Evolutionary conservation across 371 early-diverging fungal genomes (phyloP).

Genomic region (Mortierella sp.): DNA sequence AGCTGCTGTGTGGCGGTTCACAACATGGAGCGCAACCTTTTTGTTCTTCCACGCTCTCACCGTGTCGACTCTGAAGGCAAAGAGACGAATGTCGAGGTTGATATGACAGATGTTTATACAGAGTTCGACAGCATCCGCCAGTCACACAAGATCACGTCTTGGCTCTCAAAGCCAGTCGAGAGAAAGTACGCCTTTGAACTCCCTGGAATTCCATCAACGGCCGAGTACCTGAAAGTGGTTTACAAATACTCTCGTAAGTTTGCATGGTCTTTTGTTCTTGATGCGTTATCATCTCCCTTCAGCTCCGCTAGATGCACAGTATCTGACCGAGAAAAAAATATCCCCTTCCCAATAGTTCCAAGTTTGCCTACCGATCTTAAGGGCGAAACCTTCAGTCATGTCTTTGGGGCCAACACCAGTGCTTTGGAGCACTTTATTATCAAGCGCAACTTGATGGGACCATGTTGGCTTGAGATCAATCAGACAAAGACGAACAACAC

Average conservation of each 20-base stretch:
- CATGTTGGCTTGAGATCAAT: slow-evolving; percentile 91
- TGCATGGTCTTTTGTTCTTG: too few species aligned
- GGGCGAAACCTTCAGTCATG: slow-evolving; percentile 88
- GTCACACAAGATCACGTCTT: slow-evolving; percentile 68
- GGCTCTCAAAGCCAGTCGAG: slow-evolving; percentile 74
- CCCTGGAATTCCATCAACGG: slow-evolving; percentile 83
- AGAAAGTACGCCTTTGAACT: slow-evolving; percentile 96
- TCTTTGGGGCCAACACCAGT: slow-evolving; percentile 91
- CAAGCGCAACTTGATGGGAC: slow-evolving; percentile 97
- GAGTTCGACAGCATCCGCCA: slow-evolving; percentile 80
- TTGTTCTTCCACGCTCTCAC: slow-evolving; percentile 83
- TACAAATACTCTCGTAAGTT: slow-evolving; percentile 73
- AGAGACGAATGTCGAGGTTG: slow-evolving; percentile 72
- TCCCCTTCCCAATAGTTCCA: slow-evolving; percentile 65
- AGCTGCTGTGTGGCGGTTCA: slow-evolving; percentile 91
- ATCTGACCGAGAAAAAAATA: neutral
- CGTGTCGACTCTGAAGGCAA: slow-evolving; percentile 68
- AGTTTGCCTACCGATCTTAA: slow-evolving; percentile 74
- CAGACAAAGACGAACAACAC: slow-evolving; percentile 61
- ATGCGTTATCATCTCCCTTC: neutral
- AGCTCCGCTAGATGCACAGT: neutral
- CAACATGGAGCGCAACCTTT: slow-evolving; percentile 89
- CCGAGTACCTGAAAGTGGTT: slow-evolving; percentile 89
- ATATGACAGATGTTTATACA: slow-evolving; percentile 74
- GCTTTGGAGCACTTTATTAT: slow-evolving; percentile 95